Evolutionary conservation across 495 filamentous ascomycete species (phyloP).

Genomic region (Penicillium paradoxum): DNA sequence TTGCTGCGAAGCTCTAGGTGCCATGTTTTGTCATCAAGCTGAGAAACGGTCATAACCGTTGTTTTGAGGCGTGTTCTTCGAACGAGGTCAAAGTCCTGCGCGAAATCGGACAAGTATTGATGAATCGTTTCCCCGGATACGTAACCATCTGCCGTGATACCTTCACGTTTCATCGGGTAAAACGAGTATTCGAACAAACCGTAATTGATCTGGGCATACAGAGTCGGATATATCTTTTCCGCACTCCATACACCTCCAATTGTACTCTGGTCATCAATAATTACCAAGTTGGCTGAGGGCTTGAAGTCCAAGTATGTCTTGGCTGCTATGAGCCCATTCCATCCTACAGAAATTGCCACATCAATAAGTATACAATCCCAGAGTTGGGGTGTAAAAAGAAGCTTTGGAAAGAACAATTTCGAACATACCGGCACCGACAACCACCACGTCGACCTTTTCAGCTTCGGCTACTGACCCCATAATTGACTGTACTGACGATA

Average conservation of each 20-base stretch:
- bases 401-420: too few species aligned
- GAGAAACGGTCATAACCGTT: constrained; percentile 5
- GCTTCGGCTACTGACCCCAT: too few species aligned
- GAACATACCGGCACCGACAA: too few species aligned
- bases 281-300: constrained; percentile 24
- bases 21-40: background rate
- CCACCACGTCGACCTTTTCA: too few species aligned
- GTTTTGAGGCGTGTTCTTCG: constrained; percentile 15
- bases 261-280: constrained; percentile 39
- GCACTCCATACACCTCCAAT: constrained; percentile 59
- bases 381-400: too few species aligned
- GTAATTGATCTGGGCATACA: constrained; percentile 14
- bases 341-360: background rate
- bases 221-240: constrained; percentile 47
- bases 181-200: constrained; percentile 18
- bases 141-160: constrained; percentile 8
- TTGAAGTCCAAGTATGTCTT: constrained; percentile 49
- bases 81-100: constrained; percentile 15
- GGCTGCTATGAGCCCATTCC: constrained; percentile 50
- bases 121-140: constrained; percentile 18
- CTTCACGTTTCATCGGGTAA: constrained; percentile 15
- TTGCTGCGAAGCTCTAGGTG: background rate
- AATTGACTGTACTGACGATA: too few species aligned
- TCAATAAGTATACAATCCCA: too few species aligned
- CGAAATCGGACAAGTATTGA: constrained; percentile 15